A percentile compares a stretch with the other conserved stretches of the same genome.
Evolutionary conservation across 441 rosid genomes (phyloP).

Genomic region (Gossypium laxum): DNA sequence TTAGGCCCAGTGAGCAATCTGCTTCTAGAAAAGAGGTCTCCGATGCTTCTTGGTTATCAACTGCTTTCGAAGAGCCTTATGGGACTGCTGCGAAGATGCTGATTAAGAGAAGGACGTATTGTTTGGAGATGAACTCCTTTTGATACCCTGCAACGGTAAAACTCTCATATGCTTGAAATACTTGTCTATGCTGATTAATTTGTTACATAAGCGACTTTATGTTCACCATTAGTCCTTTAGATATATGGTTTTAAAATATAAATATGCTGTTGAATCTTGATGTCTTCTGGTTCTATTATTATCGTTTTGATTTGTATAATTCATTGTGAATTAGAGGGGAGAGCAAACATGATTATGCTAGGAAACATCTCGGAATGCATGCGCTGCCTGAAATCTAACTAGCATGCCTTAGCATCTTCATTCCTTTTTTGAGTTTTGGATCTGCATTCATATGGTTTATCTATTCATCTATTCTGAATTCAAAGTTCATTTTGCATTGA

Average conservation of each 20-base stretch:
- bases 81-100: slow-evolving; percentile 80
- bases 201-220: neutral
- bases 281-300: neutral
- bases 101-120: slow-evolving; percentile 71
- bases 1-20: slow-evolving; percentile 63
- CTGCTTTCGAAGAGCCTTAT: slow-evolving; percentile 74
- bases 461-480: neutral
- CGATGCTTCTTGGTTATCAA: slow-evolving; percentile 60
- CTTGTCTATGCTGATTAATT: neutral
- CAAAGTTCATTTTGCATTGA: slow-evolving; percentile 9
- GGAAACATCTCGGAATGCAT: neutral
- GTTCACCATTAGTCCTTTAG: neutral
- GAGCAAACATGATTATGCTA: neutral
- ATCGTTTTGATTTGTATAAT: neutral
- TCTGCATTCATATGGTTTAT: neutral
- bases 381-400: neutral
- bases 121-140: slow-evolving; percentile 93
- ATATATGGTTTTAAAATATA: neutral
- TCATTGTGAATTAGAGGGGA: neutral
- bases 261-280: neutral
- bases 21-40: slow-evolving; percentile 42
- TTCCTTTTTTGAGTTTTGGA: neutral
- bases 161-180: neutral
- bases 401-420: neutral
- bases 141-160: slow-evolving; percentile 39